These are phyloP conservation scores for Polyporus tsugae DNA, from an alignment of 1,284 basidiomycete genomes.

Conservation along the genomic window DNA sequence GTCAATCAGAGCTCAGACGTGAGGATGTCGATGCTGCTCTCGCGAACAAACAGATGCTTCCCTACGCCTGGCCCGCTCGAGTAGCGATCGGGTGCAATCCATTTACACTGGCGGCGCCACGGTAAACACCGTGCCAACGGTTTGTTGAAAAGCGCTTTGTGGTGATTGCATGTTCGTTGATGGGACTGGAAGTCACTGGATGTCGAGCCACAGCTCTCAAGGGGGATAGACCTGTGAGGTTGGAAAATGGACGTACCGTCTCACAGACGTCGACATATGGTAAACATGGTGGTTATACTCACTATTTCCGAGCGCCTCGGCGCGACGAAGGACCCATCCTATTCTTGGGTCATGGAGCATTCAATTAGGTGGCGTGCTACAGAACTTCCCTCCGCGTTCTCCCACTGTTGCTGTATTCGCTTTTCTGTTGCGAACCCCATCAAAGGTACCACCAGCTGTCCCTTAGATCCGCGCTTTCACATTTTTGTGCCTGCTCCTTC, in stretches of 20 bases:
- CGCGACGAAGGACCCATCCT: background rate
- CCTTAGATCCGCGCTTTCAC: background rate
- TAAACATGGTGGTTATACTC: background rate
- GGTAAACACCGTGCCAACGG: background rate
- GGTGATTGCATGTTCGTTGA: background rate
- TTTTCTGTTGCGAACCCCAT: background rate
- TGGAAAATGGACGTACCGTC: background rate
- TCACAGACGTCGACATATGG: background rate
- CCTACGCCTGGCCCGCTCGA: background rate
- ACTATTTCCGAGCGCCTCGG: background rate
- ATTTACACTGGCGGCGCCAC: background rate
- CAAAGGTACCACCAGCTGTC: background rate
- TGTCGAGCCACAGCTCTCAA: background rate
- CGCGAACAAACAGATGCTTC: constrained; percentile 5
- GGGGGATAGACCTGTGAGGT: background rate
- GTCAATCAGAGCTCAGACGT: background rate
- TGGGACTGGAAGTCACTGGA: background rate
- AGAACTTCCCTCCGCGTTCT: background rate
- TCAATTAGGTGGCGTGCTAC: background rate
- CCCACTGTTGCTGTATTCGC: background rate
- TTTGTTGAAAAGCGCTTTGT: background rate
- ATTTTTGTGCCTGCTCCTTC: background rate
- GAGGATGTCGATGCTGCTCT: background rate
- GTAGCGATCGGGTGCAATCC: background rate
- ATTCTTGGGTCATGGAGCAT: background rate